These are phyloP conservation scores for Chalaropsis ovoidea DNA, from an alignment of 2,329 filamentous ascomycete species.

Conservation along the genomic window DNA sequence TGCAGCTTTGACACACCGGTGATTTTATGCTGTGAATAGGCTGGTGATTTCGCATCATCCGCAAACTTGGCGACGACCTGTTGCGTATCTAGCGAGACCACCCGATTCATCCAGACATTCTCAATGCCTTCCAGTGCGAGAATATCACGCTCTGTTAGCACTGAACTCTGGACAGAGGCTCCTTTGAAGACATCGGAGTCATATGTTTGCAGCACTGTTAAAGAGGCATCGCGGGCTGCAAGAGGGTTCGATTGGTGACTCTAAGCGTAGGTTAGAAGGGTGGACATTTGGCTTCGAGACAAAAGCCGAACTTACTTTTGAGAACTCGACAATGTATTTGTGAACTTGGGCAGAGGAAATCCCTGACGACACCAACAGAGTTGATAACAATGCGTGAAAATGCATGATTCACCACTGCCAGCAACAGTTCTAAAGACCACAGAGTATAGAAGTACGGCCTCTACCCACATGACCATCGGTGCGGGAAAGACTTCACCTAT, in stretches of 20 bases:
- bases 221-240: background rate
- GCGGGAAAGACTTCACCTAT: slow-evolving; percentile 1
- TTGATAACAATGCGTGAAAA: background rate
- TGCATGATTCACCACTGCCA: slow-evolving; percentile 2
- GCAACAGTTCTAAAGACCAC: background rate
- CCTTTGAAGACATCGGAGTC: slow-evolving; percentile 44
- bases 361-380: background rate
- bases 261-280: background rate
- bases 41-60: slow-evolving; percentile 25
- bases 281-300: background rate
- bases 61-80: slow-evolving; percentile 12
- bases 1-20: slow-evolving; percentile 37
- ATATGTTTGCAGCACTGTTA: slow-evolving; percentile 17
- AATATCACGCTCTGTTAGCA: slow-evolving; percentile 37
- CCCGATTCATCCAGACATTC: slow-evolving; percentile 38
- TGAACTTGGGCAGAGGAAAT: background rate
- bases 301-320: background rate
- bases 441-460: background rate
- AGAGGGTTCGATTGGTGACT: slow-evolving; percentile 7
- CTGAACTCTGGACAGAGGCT: slow-evolving; percentile 43
- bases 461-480: background rate
- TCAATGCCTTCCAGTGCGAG: slow-evolving; percentile 35
- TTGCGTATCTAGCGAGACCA: slow-evolving; percentile 32
- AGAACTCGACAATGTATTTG: slow-evolving; percentile 21
- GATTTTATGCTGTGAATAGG: slow-evolving; percentile 35